Evolutionary conservation across 2,329 filamentous ascomycete species (phyloP), one percentile per base, ranked within the genome.

Genomic region (Emericellopsis atlantica): DNA sequence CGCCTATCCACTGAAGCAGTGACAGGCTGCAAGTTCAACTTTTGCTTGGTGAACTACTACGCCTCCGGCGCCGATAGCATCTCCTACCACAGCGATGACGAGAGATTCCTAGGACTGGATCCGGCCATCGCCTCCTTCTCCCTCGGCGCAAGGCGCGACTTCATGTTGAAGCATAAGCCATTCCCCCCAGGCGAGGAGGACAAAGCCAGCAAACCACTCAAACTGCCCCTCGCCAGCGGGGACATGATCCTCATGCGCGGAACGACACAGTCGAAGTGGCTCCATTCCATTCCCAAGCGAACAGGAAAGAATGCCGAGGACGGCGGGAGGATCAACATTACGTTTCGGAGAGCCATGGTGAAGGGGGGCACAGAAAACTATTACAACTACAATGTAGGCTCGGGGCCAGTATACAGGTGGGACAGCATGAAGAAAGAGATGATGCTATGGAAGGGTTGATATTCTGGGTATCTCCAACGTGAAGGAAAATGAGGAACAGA

Each of bases 21-120:
- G 0, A 84, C 81, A 1, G 70, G 69, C n/a, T 74, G 74, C 51
- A 69, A 54, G 1, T 90, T 82, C 60, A 90, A 90, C 54, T 86
- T 89, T 54, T 84, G 79, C 44, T 69, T 90, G 1, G 81, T 90
- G 5, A 90, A 90, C 53, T 90, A 90, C 61, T 90, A 90, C 53
- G 79, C 80, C n/a, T 74, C 73, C 4, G 84, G 84, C 0, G 65
- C 75, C 6, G 84, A 90, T 55, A 85, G 80, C 48, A 90, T 90
- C 38, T 74, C 79, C 10, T 90, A 82, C 52, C 84, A 90, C 57
- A 84, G 79, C 38, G 85, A 90, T 49, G 84, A 90, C 51, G 85
- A 90, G 63, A 67, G 74, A 6, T 92, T 90, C 49, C 69, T 90
- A 0, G 84, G 84, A 0, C 48, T 61, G 0, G 62, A 80, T 15